Evolutionary conservation across 306 rosid genomes (phyloP).

Genomic region (Vigna hirtella): DNA sequence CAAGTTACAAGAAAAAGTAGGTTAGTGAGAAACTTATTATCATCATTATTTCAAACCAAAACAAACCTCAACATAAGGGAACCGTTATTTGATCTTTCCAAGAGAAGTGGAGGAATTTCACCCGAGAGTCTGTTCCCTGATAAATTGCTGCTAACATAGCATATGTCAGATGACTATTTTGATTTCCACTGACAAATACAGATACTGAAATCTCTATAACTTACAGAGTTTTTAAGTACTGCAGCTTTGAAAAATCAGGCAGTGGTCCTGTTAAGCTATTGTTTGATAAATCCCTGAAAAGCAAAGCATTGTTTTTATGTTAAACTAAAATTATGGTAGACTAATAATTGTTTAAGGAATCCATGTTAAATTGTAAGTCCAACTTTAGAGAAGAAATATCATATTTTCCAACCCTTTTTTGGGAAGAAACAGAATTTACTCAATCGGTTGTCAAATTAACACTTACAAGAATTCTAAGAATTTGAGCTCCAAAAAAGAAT

Average conservation of each 20-base stretch:
- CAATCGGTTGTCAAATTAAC: neutral
- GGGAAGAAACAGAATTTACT: neutral
- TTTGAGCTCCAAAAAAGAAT: slow-evolving; percentile 42
- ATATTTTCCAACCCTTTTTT: neutral
- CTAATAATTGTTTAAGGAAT: neutral
- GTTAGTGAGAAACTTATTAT: slow-evolving; percentile 4
- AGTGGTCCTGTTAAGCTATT: slow-evolving; percentile 56
- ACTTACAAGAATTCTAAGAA: slow-evolving; percentile 54
- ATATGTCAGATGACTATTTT: neutral
- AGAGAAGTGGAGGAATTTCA: slow-evolving; percentile 48
- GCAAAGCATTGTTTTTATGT: neutral
- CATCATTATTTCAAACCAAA: slow-evolving; percentile 10
- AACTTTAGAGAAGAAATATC: neutral
- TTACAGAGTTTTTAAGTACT: slow-evolving; percentile 54
- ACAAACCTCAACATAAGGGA: slow-evolving; percentile 55
- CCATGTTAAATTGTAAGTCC: neutral
- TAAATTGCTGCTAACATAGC: slow-evolving; percentile 45
- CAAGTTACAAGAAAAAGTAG: slow-evolving; percentile 2
- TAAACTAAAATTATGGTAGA: slow-evolving; percentile 5
- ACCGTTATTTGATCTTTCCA: slow-evolving; percentile 45
- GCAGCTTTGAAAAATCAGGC: slow-evolving; percentile 51
- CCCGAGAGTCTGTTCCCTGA: slow-evolving; percentile 56
- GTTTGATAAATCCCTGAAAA: slow-evolving; percentile 63
- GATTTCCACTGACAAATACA: slow-evolving; percentile 7
- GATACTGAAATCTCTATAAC: slow-evolving; percentile 28